Evolutionary conservation across 148 eudicot species (phyloP).

Genomic region (Rhododendron ovatum): DNA sequence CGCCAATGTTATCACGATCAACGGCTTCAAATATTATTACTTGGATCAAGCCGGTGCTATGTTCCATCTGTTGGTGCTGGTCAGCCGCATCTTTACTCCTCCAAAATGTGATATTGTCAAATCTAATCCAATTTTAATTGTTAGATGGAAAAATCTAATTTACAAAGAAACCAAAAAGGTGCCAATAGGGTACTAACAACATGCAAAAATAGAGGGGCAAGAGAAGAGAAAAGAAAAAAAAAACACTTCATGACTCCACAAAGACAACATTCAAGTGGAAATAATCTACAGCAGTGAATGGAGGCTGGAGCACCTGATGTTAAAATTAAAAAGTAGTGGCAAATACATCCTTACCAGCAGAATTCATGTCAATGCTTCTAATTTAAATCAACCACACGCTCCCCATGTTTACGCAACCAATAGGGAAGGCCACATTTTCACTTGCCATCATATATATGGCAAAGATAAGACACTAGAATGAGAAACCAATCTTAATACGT

Average conservation of each 20-base stretch:
- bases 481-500: too few species aligned
- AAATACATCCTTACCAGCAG: neutral
- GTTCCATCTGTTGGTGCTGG: constrained; percentile 44
- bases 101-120: constrained; percentile 90
- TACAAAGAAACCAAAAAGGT: neutral
- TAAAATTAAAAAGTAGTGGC: neutral
- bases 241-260: neutral
- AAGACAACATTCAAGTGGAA: neutral
- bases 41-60: constrained; percentile 75
- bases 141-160: constrained; percentile 4
- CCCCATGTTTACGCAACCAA: too few species aligned
- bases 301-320: neutral
- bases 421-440: neutral
- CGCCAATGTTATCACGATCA: constrained; percentile 95
- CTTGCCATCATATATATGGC: too few species aligned
- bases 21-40: constrained; percentile 88
- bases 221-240: neutral
- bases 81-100: constrained; percentile 68
- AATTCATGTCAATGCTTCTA: neutral
- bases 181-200: neutral
- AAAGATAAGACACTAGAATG: too few species aligned
- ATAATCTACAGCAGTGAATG: neutral
- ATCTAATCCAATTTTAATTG: constrained; percentile 37
- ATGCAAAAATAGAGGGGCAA: neutral
- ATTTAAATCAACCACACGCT: neutral